phyloP scores from a whole-genome alignment of 306 rosid genomes.

The Lithocarpus polystachyus region DNA sequence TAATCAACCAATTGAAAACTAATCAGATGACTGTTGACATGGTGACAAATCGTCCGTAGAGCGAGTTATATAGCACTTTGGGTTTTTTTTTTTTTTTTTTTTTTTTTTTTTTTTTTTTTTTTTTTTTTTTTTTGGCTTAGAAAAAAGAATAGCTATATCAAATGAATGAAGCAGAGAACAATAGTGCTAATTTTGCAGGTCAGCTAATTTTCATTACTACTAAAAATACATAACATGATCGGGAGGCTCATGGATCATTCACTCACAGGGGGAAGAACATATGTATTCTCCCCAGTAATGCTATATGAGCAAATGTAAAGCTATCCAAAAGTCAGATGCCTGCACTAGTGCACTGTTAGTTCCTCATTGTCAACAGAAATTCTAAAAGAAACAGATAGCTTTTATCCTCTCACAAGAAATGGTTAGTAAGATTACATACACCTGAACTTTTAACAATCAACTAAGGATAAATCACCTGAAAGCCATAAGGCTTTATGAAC shows the following conservation, averaged over 20 bases:
- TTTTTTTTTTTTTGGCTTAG: not conserved
- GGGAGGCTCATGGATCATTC: too few species aligned
- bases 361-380: too few species aligned
- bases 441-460: not conserved
- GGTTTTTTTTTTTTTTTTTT: not conserved
- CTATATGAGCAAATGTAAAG: too few species aligned
- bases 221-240: too few species aligned
- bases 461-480: constrained; percentile 20
- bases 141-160: not conserved
- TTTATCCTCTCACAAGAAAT: not conserved
- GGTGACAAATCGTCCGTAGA: not conserved
- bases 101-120: too few species aligned
- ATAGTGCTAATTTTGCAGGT: too few species aligned
- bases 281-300: too few species aligned
- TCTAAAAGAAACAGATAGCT: not conserved
- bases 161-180: too few species aligned
- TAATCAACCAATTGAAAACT: not conserved
- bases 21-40: not conserved
- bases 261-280: too few species aligned
- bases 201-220: too few species aligned
- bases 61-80: not conserved
- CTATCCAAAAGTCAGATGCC: too few species aligned
- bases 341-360: too few species aligned
- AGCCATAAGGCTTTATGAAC: constrained; percentile 42
- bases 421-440: not conserved